Base-by-base conservation (phyloP, 768 basidiomycete genomes). In the Podaxis sp. region DNA sequence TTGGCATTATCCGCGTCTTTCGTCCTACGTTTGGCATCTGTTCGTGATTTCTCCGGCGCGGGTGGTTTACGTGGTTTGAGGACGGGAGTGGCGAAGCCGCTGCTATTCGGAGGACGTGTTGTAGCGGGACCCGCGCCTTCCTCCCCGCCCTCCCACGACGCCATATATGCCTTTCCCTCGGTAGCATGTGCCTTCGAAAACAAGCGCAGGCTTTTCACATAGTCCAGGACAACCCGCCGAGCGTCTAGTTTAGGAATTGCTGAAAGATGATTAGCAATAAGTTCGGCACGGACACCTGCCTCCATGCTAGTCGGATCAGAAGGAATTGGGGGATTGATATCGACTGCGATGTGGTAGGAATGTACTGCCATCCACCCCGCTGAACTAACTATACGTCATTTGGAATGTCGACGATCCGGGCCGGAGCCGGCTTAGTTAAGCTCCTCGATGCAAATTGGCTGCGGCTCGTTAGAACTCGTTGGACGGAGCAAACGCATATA, bases 51-150 rank as follows among this genome's bases (percentile, higher is more conserved):
- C 39, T n/a, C 22, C 36, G 22, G 61, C 2, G 24, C 24, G 13
- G 8, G 44, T 13, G 61, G 44, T 49, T 7, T 39, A 30, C 87
- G 81, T 38, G 87, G 77, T 65, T 80, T 82, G 40, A 88, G 75
- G 36, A 87, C 71, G 17, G 87, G 87, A 9, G 85, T 88, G 42
- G 75, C 80, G 65, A 87, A 83, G 3, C 79, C 80, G 64, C 75
- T 73, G 17, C 67, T 51, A 46, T 15, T 61, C 36, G 56, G 40
- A 40, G 33, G 13, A n/a, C 5, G 26, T 26, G 15, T 26, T 51
- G n/a, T 46, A 28, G 39, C 67, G 57, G 54, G 13, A 39, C 24
- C 17, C 22, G 5, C 38, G 4, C n/a, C 19, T 24, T 9, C 22
- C 17, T 19, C 58, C 5, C 57, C 49, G 59, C 64, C 59, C 52